Conservation (phyloP, 805 yeast species). For the Grigorovia yakushimaensis region DNA sequence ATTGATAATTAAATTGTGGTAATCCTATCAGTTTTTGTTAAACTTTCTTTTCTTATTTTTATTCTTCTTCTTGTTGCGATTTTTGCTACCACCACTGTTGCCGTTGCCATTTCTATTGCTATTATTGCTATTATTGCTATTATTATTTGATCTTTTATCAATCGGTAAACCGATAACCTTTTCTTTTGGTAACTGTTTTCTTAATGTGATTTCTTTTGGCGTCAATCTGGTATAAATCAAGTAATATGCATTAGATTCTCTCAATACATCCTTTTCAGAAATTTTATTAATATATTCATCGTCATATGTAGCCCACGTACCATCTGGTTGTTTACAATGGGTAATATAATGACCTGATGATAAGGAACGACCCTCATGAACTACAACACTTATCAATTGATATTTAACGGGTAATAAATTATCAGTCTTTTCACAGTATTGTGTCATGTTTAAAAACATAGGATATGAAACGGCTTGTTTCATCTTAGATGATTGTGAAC, state of each 20-base stretch:
- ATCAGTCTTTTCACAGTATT: slow-evolving; percentile 36
- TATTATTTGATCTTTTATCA: slow-evolving; percentile 2
- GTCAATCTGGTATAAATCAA: slow-evolving; percentile 73
- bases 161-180: slow-evolving; percentile 13
- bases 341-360: slow-evolving; percentile 91
- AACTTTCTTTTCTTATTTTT: slow-evolving; percentile 24
- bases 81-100: slow-evolving; percentile 4
- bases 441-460: slow-evolving; percentile 60
- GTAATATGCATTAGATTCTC: slow-evolving; percentile 85
- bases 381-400: slow-evolving; percentile 72
- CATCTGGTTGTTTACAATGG: slow-evolving; percentile 86
- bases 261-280: slow-evolving; percentile 61
- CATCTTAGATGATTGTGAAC: slow-evolving; percentile 69
- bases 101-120: neutral
- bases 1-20: neutral
- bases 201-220: slow-evolving; percentile 34
- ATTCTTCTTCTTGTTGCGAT: slow-evolving; percentile 17
- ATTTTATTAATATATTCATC: slow-evolving; percentile 78
- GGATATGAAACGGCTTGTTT: slow-evolving; percentile 81
- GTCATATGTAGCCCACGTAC: slow-evolving; percentile 87
- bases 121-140: neutral
- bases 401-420: slow-evolving; percentile 42
- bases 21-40: slow-evolving; percentile 8
- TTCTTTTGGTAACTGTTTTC: slow-evolving; percentile 5
- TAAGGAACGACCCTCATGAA: slow-evolving; percentile 89